Base-by-base conservation (phyloP, 2,329 filamentous ascomycete species). In the Lachnellula willkommii region DNA sequence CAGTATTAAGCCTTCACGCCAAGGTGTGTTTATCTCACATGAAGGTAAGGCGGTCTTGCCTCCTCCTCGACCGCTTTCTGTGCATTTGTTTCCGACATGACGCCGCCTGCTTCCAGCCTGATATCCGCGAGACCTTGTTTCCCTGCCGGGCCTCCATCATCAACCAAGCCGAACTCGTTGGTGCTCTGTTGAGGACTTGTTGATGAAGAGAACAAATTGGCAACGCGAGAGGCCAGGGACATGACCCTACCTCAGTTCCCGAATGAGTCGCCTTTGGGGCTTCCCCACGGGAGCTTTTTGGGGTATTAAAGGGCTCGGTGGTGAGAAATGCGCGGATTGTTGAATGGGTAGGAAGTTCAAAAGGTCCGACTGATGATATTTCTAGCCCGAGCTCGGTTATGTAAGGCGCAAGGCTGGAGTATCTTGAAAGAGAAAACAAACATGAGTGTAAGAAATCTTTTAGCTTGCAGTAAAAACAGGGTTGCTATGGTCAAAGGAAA, bases 21-120 rank as follows among this genome's bases (percentile, higher is more conserved):
- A 43, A 50, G 32, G 50, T 12, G 50, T 12, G 55, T 53, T 39
- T 42, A 58, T 74, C 82, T 71, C 72, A 87, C 84, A 74, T 87
- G 80, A 64, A 84, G 67, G 69, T 84, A 85, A 54, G 82, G 82
- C 61, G 83, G 82, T 61, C 73, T 75, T 70, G 83, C 80, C 57
- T 64, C 60, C 59, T 77, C 70, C 59, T 82, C 79, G 59, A 57
- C 54, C 63, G 60, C 62, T 69, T 70, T 54, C 61, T 62, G 57
- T 66, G 68, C 62, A 62, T 67, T 64, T 47, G 60, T 65, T 54
- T 64, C 60, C 59, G 63, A 59, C 52, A 50, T 54, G 55, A 63
- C 50, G 42, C 50, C 20, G 48, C 50, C 47, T 63, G 59, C 52
- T 64, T 60, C 65, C 60, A 63, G 58, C 57, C 62, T 66, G 59